Percentiles rank a stretch among this genome's conserved stretches.
Conservation (phyloP, 2,329 filamentous ascomycete species). For the Penicillium aurantiogriseum region DNA sequence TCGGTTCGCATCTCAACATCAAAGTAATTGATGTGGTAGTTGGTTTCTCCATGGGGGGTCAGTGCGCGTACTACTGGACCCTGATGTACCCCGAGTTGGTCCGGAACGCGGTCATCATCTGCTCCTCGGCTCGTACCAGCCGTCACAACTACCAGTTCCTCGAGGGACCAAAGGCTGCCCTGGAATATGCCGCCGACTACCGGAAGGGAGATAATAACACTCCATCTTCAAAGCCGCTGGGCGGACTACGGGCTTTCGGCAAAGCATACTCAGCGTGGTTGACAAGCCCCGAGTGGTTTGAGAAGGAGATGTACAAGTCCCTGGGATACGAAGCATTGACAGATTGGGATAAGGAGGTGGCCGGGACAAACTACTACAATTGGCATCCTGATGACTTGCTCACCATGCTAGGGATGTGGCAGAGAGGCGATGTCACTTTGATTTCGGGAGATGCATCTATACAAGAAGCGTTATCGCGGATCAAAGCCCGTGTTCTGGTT, state of each 20-base stretch:
- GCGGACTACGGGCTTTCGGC: slow-evolving; percentile 48
- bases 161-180: slow-evolving; percentile 47
- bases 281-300: slow-evolving; percentile 49
- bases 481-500: slow-evolving; percentile 30
- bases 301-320: slow-evolving; percentile 40
- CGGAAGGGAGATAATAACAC: slow-evolving; percentile 27
- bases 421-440: slow-evolving; percentile 40
- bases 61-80: slow-evolving; percentile 50
- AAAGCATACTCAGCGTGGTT: slow-evolving; percentile 50
- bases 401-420: slow-evolving; percentile 47
- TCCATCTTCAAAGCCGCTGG: neutral
- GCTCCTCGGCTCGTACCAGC: slow-evolving; percentile 48
- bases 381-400: slow-evolving; percentile 50
- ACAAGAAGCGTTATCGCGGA: slow-evolving; percentile 12
- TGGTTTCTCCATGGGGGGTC: slow-evolving; percentile 54
- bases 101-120: slow-evolving; percentile 45
- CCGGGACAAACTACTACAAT: slow-evolving; percentile 34
- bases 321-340: slow-evolving; percentile 38
- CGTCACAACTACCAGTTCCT: slow-evolving; percentile 49
- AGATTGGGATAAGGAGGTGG: slow-evolving; percentile 36
- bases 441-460: slow-evolving; percentile 16
- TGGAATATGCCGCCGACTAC: slow-evolving; percentile 45
- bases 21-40: slow-evolving; percentile 42
- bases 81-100: slow-evolving; percentile 46
- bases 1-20: slow-evolving; percentile 39